phyloP scores from a whole-genome alignment of 225 moss, liverwort and hornwort genomes.

The Climacium dendroides region DNA sequence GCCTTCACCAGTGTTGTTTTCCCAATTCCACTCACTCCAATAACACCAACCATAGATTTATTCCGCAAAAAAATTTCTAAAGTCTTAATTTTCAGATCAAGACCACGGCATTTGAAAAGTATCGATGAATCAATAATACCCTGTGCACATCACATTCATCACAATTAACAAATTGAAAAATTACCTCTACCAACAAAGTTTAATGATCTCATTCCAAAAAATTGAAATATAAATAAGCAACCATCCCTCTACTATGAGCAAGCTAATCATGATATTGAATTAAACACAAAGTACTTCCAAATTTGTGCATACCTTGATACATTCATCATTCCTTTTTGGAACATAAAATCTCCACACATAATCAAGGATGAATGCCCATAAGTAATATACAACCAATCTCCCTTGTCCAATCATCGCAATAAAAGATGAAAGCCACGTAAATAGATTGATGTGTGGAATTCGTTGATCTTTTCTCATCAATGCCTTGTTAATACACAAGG shows the following conservation, averaged over 20 bases:
- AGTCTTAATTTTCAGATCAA: background rate
- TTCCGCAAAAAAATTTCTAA: background rate
- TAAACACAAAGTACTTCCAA: too few relatives aligned
- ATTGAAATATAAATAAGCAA: background rate
- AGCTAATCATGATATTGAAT: too few relatives aligned
- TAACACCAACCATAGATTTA: background rate
- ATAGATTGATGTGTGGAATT: background rate
- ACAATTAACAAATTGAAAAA: too few relatives aligned
- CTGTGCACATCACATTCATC: too few relatives aligned
- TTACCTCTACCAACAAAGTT: too few relatives aligned
- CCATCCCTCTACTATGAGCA: too few relatives aligned
- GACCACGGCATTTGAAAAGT: background rate
- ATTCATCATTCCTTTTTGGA: background rate
- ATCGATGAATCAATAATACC: too few relatives aligned
- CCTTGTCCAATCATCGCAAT: accelerated
- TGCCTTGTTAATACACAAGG: background rate
- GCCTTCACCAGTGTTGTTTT: background rate
- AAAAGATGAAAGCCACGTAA: background rate
- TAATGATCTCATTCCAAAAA: background rate
- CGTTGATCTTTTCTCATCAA: background rate
- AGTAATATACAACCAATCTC: background rate
- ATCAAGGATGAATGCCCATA: too few relatives aligned
- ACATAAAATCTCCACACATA: background rate
- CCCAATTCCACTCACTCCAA: background rate
- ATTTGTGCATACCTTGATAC: background rate